These are phyloP conservation scores for Parmales sp. DNA, from an alignment of 108 stramenopile genomes.

Conservation along the genomic window DNA sequence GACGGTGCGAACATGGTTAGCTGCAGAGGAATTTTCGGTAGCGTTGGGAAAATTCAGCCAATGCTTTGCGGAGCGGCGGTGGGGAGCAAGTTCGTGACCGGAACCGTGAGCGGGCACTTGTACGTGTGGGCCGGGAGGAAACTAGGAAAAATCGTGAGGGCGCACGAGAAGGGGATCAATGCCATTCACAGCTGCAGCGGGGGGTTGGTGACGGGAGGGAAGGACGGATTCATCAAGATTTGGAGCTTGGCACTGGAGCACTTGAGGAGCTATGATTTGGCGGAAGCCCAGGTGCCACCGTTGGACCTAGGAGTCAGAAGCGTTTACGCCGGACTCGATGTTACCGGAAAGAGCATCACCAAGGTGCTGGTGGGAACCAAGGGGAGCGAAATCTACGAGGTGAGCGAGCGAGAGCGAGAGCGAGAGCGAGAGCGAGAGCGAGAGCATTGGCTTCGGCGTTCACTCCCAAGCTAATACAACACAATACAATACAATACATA, in stretches of 20 bases:
- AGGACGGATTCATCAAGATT: constrained; percentile 39
- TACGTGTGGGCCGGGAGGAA: constrained; percentile 39
- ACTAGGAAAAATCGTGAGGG: constrained; percentile 34
- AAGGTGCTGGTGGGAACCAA: constrained; percentile 46
- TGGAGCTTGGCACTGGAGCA: constrained; percentile 45
- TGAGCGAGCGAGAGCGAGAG: no score
- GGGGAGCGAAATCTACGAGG: constrained; percentile 43
- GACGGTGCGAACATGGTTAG: constrained; percentile 10
- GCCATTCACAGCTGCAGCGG: constrained; percentile 23
- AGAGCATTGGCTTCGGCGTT: constrained; percentile 21
- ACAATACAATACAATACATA: no score
- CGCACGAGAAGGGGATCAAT: constrained; percentile 36
- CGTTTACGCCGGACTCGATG: constrained; percentile 32
- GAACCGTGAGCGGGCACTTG: constrained; percentile 24
- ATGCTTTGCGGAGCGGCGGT: constrained; percentile 19
- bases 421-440: no score
- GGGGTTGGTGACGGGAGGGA: constrained; percentile 38
- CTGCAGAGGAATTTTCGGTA: constrained; percentile 5
- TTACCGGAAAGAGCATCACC: constrained; percentile 18
- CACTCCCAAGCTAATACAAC: no score
- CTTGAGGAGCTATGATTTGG: constrained; percentile 36
- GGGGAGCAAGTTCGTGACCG: constrained; percentile 15
- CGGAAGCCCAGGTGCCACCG: constrained; percentile 13
- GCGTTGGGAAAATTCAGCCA: not conserved
- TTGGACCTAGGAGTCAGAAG: constrained; percentile 23